Percentiles rank a stretch among this genome's conserved stretches.
Conservation (phyloP, 2,329 filamentous ascomycete genomes). For the Cladosporium sp. region DNA sequence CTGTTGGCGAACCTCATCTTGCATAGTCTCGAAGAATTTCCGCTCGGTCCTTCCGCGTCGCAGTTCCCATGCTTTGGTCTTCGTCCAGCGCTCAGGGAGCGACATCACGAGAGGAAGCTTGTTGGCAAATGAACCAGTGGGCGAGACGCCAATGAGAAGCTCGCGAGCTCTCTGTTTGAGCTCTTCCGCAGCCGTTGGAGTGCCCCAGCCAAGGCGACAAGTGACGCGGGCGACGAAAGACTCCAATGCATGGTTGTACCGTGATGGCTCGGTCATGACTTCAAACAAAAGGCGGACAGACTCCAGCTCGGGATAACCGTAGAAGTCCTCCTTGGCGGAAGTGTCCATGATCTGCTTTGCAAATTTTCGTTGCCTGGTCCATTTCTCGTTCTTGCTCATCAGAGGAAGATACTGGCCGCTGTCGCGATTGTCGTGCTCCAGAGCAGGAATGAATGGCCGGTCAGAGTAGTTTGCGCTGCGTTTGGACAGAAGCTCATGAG, state of each 20-base stretch:
- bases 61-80: constrained; percentile 42
- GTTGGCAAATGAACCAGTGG: constrained; percentile 42
- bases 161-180: constrained; percentile 44
- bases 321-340: constrained; percentile 37
- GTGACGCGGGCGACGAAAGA: constrained; percentile 44
- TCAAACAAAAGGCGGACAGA: constrained; percentile 42
- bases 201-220: constrained; percentile 44
- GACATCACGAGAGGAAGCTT: constrained; percentile 43
- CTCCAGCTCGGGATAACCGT: constrained; percentile 42
- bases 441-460: constrained; percentile 41
- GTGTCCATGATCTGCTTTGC: constrained; percentile 43
- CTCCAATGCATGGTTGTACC: constrained; percentile 41
- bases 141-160: constrained; percentile 42
- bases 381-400: constrained; percentile 39
- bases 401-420: constrained; percentile 43
- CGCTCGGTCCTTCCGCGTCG: constrained; percentile 40
- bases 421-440: constrained; percentile 41
- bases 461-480: constrained; percentile 44
- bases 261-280: constrained; percentile 38
- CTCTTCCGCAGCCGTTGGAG: constrained; percentile 40
- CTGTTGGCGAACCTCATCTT: constrained; percentile 32
- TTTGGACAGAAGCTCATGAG: constrained; percentile 40
- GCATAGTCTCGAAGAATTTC: constrained; percentile 42
- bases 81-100: constrained; percentile 39
- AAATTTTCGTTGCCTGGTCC: constrained; percentile 40